Percentiles rank a stretch among this genome's conserved stretches.
Evolutionary conservation across 1,284 basidiomycete species (phyloP).

Genomic region (Hypsizygus ulmarius): DNA sequence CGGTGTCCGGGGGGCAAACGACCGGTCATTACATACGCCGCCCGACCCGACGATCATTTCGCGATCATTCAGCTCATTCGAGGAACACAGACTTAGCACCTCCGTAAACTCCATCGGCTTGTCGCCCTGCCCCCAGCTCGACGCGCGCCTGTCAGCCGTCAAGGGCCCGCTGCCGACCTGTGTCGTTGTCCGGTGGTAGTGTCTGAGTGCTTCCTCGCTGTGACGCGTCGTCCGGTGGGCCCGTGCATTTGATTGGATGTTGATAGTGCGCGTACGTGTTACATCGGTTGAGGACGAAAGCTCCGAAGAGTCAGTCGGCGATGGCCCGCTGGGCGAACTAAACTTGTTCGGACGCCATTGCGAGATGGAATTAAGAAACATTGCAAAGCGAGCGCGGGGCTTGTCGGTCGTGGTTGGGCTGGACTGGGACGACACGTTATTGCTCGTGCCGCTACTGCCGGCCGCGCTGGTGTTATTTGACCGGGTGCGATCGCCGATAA

Average conservation of each 20-base stretch:
- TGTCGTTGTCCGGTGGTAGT: slow-evolving; percentile 18
- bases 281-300: background rate
- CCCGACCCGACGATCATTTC: slow-evolving; percentile 53
- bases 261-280: background rate
- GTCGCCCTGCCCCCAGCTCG: slow-evolving; percentile 57
- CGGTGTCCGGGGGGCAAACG: slow-evolving; percentile 18
- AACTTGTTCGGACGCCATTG: slow-evolving; percentile 31
- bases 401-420: slow-evolving; percentile 15
- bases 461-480: background rate
- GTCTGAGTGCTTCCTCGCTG: slow-evolving; percentile 35
- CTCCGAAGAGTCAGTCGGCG: background rate
- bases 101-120: slow-evolving; percentile 42
- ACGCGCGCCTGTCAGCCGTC: slow-evolving; percentile 51
- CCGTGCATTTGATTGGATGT: background rate
- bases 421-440: slow-evolving; percentile 11
- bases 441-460: slow-evolving; percentile 1
- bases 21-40: slow-evolving; percentile 42
- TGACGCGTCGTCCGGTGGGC: slow-evolving; percentile 15
- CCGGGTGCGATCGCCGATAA: background rate
- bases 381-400: slow-evolving; percentile 25
- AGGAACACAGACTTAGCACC: slow-evolving; percentile 53
- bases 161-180: slow-evolving; percentile 23
- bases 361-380: slow-evolving; percentile 22
- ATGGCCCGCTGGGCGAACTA: slow-evolving; percentile 8
- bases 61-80: slow-evolving; percentile 46